Conservation (phyloP, 371 early-diverging fungal genomes). For the Mucor irregularis region DNA sequence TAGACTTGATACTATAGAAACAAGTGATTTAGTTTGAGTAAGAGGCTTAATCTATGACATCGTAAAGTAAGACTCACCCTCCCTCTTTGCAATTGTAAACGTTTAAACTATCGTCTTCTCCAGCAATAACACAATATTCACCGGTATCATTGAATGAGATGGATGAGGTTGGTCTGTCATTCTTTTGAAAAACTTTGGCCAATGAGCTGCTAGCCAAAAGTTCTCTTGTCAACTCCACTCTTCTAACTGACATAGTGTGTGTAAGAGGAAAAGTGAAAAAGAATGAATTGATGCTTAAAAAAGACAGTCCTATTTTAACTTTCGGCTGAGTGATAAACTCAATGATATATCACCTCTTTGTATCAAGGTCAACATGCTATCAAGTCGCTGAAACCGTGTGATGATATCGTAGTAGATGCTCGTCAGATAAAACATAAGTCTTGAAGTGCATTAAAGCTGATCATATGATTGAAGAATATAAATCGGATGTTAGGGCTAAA, state of each 20-base stretch:
- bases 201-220: conserved; percentile 38
- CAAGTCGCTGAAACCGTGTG: no score
- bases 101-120: conserved; percentile 80
- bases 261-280: not conserved
- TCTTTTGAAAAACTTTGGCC: conserved; percentile 71
- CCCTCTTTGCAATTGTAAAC: conserved; percentile 78
- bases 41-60: not conserved
- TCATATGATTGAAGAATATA: no score
- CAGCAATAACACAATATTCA: conserved; percentile 69
- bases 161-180: conserved; percentile 67
- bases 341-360: no score
- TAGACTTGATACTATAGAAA: conserved; percentile 53
- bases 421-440: no score
- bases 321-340: no score
- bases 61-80: conserved; percentile 42
- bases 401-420: no score
- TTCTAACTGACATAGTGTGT: conserved; percentile 5
- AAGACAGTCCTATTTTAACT: not conserved
- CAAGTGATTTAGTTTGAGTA: not conserved
- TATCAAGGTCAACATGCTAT: no score
- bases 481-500: no score
- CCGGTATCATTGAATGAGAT: conserved; percentile 79
- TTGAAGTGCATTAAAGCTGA: no score
- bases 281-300: not conserved
- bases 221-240: conserved; percentile 32